These are phyloP conservation scores for Saccharomycopsis hybrid DNA, from an alignment of 1,139 yeast genomes.

Conservation along the genomic window DNA sequence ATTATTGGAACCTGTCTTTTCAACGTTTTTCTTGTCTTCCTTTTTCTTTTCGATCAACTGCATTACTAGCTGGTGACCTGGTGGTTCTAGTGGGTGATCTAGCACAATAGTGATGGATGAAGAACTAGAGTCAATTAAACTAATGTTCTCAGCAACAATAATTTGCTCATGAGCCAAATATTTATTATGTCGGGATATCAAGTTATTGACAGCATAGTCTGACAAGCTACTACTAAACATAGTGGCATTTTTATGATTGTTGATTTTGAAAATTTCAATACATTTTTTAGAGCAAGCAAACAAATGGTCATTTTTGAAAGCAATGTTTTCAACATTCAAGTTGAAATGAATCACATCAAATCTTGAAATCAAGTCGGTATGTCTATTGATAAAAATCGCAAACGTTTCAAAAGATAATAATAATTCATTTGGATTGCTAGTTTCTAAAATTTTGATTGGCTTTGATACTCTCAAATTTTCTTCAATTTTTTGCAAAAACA, in stretches of 20 bases:
- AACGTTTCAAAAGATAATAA: slow-evolving; percentile 15
- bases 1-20: too few relatives aligned
- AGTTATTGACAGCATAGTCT: background rate
- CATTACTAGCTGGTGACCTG: slow-evolving; percentile 18
- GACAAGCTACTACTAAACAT: too few relatives aligned
- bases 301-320: slow-evolving; percentile 15
- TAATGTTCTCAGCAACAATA: slow-evolving; percentile 14
- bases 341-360: slow-evolving; percentile 20
- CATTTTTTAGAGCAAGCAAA: slow-evolving; percentile 14
- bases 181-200: slow-evolving; percentile 4
- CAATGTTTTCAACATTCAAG: slow-evolving; percentile 17
- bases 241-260: background rate
- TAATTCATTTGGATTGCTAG: slow-evolving; percentile 10
- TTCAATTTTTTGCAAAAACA: slow-evolving; percentile 18
- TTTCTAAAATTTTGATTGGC: slow-evolving; percentile 18
- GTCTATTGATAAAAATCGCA: slow-evolving; percentile 14
- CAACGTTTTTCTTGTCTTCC: background rate
- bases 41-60: slow-evolving; percentile 17
- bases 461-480: slow-evolving; percentile 10
- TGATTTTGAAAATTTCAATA: slow-evolving; percentile 18
- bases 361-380: slow-evolving; percentile 17
- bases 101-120: slow-evolving; percentile 16
- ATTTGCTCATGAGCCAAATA: slow-evolving; percentile 17
- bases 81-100: slow-evolving; percentile 20
- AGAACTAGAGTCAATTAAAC: slow-evolving; percentile 16